phyloP scores from a whole-genome alignment of 2,329 filamentous ascomycete species.

The Hymenoscyphus linearis region DNA sequence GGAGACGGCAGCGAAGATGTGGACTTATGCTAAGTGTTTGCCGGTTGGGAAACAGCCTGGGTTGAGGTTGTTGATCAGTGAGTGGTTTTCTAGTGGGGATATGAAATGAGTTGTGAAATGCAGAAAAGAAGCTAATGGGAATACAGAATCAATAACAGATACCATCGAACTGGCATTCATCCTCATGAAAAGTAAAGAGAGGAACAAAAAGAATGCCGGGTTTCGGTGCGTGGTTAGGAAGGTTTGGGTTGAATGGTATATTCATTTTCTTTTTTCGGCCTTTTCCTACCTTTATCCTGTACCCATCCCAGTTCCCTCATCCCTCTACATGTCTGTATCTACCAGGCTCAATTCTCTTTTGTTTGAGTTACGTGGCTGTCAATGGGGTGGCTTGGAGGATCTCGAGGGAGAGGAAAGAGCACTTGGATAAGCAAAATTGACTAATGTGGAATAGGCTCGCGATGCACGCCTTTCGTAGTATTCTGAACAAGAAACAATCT shows the following conservation, averaged over 20 bases:
- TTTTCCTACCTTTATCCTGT: background rate
- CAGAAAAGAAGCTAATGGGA: background rate
- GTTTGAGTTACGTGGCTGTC: too few relatives aligned
- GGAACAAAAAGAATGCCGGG: slow-evolving; percentile 17
- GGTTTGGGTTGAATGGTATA: slow-evolving; percentile 30
- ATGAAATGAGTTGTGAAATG: background rate
- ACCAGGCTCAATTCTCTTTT: background rate
- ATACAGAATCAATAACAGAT: slow-evolving; percentile 20
- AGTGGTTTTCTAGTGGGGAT: background rate
- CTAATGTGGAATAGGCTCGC: too few relatives aligned
- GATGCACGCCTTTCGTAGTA: slow-evolving; percentile 61
- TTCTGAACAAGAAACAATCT: slow-evolving; percentile 68
- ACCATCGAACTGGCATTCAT: slow-evolving; percentile 23
- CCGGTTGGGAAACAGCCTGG: slow-evolving; percentile 50
- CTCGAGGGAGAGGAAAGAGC: too few relatives aligned
- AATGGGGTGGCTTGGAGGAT: too few relatives aligned
- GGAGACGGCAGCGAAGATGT: slow-evolving; percentile 74
- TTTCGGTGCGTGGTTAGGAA: slow-evolving; percentile 23
- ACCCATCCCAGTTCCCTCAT: background rate
- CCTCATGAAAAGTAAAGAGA: slow-evolving; percentile 25
- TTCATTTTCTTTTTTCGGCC: background rate
- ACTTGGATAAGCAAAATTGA: too few relatives aligned
- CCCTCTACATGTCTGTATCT: background rate
- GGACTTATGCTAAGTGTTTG: slow-evolving; percentile 57
- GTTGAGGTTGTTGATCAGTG: slow-evolving; percentile 48